Base-by-base conservation (phyloP, 2,329 filamentous ascomycete species). In the Drechslerella coelobrocha region DNA sequence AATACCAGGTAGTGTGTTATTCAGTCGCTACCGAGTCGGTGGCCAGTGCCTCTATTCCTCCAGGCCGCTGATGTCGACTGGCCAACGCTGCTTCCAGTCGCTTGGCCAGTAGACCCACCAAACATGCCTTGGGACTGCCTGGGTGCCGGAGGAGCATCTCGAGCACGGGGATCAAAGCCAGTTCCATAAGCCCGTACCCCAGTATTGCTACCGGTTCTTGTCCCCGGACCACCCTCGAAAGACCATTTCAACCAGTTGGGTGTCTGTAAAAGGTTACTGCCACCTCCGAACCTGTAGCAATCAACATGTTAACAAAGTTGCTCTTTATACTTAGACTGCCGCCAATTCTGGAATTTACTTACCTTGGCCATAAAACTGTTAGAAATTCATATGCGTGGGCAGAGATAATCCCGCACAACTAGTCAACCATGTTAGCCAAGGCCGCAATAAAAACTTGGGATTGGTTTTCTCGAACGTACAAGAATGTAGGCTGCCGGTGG, bases 351-450 rank as follows among this genome's bases (percentile, higher is more conserved):
- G 14, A 5, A 6, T 29, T 19, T 1, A 39, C 41, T 19, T 60
- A 68, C 41, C 62, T 86, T 3, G 94, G 94, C 83, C 92, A 97
- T 43, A 97, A 84, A 52, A 90, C 85, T 1, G 90, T 91, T 53
- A 97, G 79, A 77, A 97, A 99, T 78, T 97, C 90, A 79, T 91
- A 96, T 19, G 94, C 77, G 78, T 99, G 94, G 2, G 92, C 92
- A 10, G 92, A 90, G 45, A 96, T 73, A 9, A 99, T 83, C n/a
- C 94, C 94, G 31, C 86, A 90, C 2, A 86, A 79, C 76, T 95
- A 87, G 2, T 31, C 12, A 6, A 6, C 6, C 10, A 19, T 14
- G 24, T 17, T 43, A 23, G 27, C 2, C n/a, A n/a, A n/a, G n/a
- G n/a, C n/a, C 7, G 23, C 43, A 19, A 37, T 14, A 8, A 9